phyloP scores from a whole-genome alignment of 1,139 yeast genomes.

The Wickerhamomyces sp. region DNA sequence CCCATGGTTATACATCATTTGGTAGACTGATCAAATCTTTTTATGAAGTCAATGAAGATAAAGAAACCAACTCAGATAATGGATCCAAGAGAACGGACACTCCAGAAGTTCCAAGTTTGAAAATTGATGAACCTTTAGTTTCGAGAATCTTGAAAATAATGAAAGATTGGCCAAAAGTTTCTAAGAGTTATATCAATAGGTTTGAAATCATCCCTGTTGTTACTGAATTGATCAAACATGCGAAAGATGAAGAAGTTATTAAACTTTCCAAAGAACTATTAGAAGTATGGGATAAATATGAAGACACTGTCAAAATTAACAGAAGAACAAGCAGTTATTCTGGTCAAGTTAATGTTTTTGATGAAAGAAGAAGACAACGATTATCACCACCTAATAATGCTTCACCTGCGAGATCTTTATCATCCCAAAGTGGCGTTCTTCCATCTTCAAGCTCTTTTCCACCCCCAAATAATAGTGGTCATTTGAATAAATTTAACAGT shows the following conservation, averaged over 20 bases:
- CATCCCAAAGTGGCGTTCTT: background rate
- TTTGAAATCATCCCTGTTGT: conserved; percentile 72
- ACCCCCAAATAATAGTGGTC: background rate
- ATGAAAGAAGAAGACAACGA: conserved; percentile 31
- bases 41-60: conserved; percentile 11
- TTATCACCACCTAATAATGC: background rate
- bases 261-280: conserved; percentile 42
- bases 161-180: conserved; percentile 71
- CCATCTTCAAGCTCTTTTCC: background rate
- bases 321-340: conserved; percentile 28
- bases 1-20: conserved; percentile 86
- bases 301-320: conserved; percentile 83
- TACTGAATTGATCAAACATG: conserved; percentile 32
- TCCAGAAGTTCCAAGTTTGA: conserved; percentile 12
- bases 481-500: background rate
- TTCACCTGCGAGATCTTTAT: background rate
- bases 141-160: conserved; percentile 52
- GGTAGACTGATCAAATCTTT: conserved; percentile 50
- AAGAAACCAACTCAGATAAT: background rate
- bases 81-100: conserved; percentile 5
- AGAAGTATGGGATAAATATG: conserved; percentile 66
- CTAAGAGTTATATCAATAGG: conserved; percentile 76
- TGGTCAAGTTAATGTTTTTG: conserved; percentile 17
- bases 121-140: conserved; percentile 35
- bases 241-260: conserved; percentile 31